These are phyloP conservation scores for Rhodotorula sp. DNA, from an alignment of 1,284 basidiomycete genomes.

Conservation along the genomic window DNA sequence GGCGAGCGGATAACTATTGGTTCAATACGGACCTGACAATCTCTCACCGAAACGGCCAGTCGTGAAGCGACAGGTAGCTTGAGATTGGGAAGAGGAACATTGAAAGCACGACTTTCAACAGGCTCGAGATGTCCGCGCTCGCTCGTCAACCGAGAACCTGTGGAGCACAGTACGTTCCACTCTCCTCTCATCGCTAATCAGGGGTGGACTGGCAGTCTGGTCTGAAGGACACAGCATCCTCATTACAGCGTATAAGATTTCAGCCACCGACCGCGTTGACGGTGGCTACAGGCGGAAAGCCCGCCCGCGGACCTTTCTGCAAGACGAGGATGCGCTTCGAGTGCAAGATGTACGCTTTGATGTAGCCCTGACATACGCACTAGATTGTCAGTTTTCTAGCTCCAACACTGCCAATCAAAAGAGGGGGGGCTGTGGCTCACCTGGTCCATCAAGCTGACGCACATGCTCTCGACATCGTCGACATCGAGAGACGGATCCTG, in stretches of 20 bases:
- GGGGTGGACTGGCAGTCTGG: not conserved
- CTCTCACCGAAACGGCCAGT: no score
- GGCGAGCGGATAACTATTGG: no score
- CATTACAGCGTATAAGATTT: not conserved
- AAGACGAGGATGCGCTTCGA: slow-evolving; percentile 48
- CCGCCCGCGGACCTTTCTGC: slow-evolving; percentile 48
- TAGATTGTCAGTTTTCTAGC: no score
- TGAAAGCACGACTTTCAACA: no score
- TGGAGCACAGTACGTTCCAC: no score
- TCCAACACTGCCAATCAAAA: no score
- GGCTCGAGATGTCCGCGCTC: no score
- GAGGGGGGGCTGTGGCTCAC: slow-evolving; percentile 23
- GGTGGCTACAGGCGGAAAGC: slow-evolving; percentile 45
- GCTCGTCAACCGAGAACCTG: no score
- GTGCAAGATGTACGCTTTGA: slow-evolving; percentile 52
- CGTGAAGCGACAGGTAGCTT: no score
- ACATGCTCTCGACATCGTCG: slow-evolving; percentile 51
- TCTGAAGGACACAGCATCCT: not conserved
- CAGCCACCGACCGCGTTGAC: slow-evolving; percentile 2
- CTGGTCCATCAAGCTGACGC: slow-evolving; percentile 51
- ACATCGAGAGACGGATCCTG: slow-evolving; percentile 44
- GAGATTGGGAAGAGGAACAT: no score
- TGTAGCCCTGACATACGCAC: slow-evolving; percentile 44
- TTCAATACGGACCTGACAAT: no score
- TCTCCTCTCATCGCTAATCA: no score